Base-by-base conservation (phyloP, 768 basidiomycete species). In the Phlegmacium glaucopus region DNA sequence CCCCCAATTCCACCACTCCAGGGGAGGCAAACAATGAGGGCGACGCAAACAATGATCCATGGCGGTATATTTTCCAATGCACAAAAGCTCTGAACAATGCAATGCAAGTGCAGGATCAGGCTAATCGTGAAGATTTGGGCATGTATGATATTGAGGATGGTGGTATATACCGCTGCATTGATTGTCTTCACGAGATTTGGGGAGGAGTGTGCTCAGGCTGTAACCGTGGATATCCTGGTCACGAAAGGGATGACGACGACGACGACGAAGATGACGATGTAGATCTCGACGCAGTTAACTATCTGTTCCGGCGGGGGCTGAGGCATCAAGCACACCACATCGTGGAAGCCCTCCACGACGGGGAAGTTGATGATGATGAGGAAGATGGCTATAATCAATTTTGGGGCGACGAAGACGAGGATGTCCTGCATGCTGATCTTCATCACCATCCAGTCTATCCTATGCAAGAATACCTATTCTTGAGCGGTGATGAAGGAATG, bases 101-200 rank as follows among this genome's bases (percentile, higher is more conserved):
- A 18, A 7, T 50, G 56, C 9, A 56, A 50, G 29, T 57, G 53
- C 40, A 59, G 48, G 44, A 51, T 47, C 55, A 56, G 9, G 54
- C 43, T 45, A 57, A 62, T 55, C 66, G 56, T 45, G 74, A 72
- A 35, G 68, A 74, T 22, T 65, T 82, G 54, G 87, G 87, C 1
- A 78, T 85, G 70, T 76, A 77, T 28, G 89, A 91, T 57, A 71
- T 69, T 8, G 87, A 89, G 53, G 89, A 90, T 49, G 86, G 83
- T 9, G 85, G 82, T 1, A 73, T 91, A n/a, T 84, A 80, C 57
- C 76, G 89, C 13, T 92, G 90, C 60, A 57, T 80, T 12, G 82
- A 83, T 36, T 91, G 88, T 53, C 76, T 82, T 72, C 81, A 90
- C 57, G 90, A 92, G 65, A 85, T 92, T 50, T 80, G 76, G 77